Percentiles rank a stretch among this genome's conserved stretches.
These are phyloP conservation scores for Penicillium psychrofluorescens DNA, from an alignment of 495 filamentous ascomycete species.

Conservation along the genomic window DNA sequence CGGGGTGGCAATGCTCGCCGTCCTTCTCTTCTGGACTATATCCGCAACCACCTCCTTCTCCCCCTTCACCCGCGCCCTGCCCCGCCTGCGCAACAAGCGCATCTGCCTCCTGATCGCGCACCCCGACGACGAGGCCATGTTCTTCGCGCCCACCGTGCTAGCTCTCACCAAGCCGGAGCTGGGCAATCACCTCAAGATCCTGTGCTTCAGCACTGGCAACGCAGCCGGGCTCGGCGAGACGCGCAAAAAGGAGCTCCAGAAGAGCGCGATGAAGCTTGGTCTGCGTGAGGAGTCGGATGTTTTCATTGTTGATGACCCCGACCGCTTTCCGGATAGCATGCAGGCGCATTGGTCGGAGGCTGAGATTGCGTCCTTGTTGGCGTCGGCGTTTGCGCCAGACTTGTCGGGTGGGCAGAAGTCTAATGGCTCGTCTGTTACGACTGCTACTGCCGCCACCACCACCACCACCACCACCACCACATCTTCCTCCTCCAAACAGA, in stretches of 20 bases:
- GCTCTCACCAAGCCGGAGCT: constrained; percentile 65
- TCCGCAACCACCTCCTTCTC: constrained; percentile 45
- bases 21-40: constrained; percentile 40
- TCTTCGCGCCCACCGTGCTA: constrained; percentile 86
- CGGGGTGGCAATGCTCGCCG: constrained; percentile 24
- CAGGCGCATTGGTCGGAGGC: constrained; percentile 60
- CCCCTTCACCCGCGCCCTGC: constrained; percentile 60
- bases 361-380: constrained; percentile 61
- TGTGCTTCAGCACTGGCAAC: constrained; percentile 84
- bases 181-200: constrained; percentile 85
- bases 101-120: constrained; percentile 92
- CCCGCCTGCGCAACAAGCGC: constrained; percentile 65
- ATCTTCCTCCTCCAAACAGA: no score
- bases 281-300: constrained; percentile 67
- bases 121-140: constrained; percentile 99
- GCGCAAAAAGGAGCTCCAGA: constrained; percentile 73
- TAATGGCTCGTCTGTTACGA: no score
- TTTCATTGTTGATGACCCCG: constrained; percentile 69
- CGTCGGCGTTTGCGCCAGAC: constrained; percentile 60
- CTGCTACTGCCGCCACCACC: no score
- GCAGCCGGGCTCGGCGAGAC: constrained; percentile 80
- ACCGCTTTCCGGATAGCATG: constrained; percentile 83
- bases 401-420: constrained; percentile 15
- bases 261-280: constrained; percentile 69
- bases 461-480: no score